A percentile compares a stretch with the other conserved stretches of the same genome.
phyloP scores from a whole-genome alignment of 2,329 filamentous ascomycete species.

The Fusarium graminum region DNA sequence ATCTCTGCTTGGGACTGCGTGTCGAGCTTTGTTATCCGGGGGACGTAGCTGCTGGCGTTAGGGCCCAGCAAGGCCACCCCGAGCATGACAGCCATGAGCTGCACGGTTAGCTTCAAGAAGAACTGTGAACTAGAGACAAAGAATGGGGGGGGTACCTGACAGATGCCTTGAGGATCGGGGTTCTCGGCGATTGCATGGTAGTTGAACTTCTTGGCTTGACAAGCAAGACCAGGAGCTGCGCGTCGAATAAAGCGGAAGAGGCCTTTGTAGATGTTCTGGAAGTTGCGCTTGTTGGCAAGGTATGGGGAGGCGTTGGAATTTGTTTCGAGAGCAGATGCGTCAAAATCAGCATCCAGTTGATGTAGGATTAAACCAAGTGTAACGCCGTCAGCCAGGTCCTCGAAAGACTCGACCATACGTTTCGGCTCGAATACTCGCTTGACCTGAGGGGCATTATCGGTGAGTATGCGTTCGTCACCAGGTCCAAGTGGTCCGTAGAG shows the following conservation, averaged over 20 bases:
- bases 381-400: constrained; percentile 66
- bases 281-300: constrained; percentile 64
- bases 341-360: constrained; percentile 69
- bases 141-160: constrained; percentile 57
- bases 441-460: constrained; percentile 43
- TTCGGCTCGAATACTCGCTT: constrained; percentile 60
- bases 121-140: background rate
- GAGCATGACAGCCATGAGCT: constrained; percentile 73
- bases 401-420: constrained; percentile 62
- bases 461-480: constrained; percentile 32
- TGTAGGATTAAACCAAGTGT: constrained; percentile 68
- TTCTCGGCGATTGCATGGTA: constrained; percentile 71
- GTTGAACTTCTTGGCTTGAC: constrained; percentile 65
- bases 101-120: constrained; percentile 33
- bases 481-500: constrained; percentile 21
- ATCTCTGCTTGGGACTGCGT: constrained; percentile 59
- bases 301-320: constrained; percentile 59
- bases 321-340: constrained; percentile 65
- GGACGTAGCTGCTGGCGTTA: constrained; percentile 67
- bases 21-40: constrained; percentile 59
- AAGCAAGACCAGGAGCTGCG: constrained; percentile 64
- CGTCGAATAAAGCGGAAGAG: constrained; percentile 68
- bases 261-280: constrained; percentile 68
- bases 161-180: constrained; percentile 66
- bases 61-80: constrained; percentile 71